These are phyloP conservation scores for Lagerstroemia speciosa DNA, from an alignment of 345 rosid genomes.

Conservation along the genomic window DNA sequence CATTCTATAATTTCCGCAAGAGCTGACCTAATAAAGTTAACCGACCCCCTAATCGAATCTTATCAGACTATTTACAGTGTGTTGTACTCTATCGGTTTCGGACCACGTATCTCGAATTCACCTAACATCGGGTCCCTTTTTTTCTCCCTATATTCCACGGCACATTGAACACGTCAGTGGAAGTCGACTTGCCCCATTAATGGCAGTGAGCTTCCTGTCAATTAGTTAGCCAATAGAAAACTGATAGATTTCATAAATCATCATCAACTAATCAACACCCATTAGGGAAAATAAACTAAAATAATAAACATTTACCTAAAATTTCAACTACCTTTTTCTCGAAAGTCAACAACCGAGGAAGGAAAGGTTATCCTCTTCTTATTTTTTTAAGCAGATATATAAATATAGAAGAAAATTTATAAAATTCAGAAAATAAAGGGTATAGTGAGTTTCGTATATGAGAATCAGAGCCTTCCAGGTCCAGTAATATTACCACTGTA, in stretches of 20 bases:
- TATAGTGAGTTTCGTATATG: no score
- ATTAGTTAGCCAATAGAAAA: not conserved
- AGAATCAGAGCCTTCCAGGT: no score
- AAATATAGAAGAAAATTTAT: no score
- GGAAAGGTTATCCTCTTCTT: not conserved
- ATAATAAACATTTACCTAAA: no score
- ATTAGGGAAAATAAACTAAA: no score
- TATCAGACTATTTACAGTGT: no score
- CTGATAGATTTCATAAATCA: not conserved
- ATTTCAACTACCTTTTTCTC: not conserved
- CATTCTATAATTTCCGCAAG: no score
- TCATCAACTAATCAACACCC: slow-evolving; percentile 1
- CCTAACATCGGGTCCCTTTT: not conserved
- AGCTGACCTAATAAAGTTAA: no score
- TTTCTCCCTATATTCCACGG: not conserved
- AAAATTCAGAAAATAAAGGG: no score
- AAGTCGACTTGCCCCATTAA: not conserved
- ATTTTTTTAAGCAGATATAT: no score
- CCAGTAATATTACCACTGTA: no score
- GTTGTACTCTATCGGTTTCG: not conserved
- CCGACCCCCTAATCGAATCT: no score
- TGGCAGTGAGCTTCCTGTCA: not conserved
- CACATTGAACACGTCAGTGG: not conserved
- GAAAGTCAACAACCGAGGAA: not conserved
- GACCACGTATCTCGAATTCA: not conserved